phyloP scores from a whole-genome alignment of 2,329 filamentous ascomycete species.

The Camptophora hylomeconis region DNA sequence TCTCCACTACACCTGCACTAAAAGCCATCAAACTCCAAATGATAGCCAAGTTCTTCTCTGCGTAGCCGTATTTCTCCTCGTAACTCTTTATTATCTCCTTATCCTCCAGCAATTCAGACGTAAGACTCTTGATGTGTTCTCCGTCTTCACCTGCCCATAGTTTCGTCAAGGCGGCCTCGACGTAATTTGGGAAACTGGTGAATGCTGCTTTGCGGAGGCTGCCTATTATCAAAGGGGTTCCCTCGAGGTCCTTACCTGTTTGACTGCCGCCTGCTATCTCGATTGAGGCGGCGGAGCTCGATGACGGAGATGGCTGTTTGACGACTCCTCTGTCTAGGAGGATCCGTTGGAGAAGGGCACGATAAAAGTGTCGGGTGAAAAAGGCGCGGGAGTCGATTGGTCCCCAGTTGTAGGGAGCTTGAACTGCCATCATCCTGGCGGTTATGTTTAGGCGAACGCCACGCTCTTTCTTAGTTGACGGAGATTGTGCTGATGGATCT shows the following conservation, averaged over 20 bases:
- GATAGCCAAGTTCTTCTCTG: slow-evolving; percentile 70
- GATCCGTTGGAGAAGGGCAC: slow-evolving; percentile 80
- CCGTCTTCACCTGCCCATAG: slow-evolving; percentile 50
- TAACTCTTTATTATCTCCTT: slow-evolving; percentile 58
- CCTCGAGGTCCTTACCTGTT: slow-evolving; percentile 24
- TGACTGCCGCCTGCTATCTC: slow-evolving; percentile 16
- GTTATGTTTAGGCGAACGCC: slow-evolving; percentile 88
- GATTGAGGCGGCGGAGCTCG: slow-evolving; percentile 6
- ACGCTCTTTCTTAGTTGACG: background rate
- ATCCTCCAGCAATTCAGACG: slow-evolving; percentile 53
- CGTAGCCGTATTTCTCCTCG: slow-evolving; percentile 46
- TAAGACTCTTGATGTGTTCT: slow-evolving; percentile 49
- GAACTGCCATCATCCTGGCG: slow-evolving; percentile 93
- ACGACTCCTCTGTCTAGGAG: slow-evolving; percentile 77
- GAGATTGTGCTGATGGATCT: too few relatives aligned
- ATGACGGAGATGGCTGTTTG: slow-evolving; percentile 33
- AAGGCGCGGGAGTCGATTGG: slow-evolving; percentile 67
- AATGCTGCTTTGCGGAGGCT: slow-evolving; percentile 73
- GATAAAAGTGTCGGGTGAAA: slow-evolving; percentile 87
- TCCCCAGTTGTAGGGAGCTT: slow-evolving; percentile 90
- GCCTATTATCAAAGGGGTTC: slow-evolving; percentile 75
- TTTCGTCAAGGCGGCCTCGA: slow-evolving; percentile 68
- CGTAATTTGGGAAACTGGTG: slow-evolving; percentile 59
- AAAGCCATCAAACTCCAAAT: slow-evolving; percentile 96
- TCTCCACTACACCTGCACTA: slow-evolving; percentile 77